Base-by-base conservation (phyloP, 2,329 filamentous ascomycete species). In the Trichoderma guizhouense region DNA sequence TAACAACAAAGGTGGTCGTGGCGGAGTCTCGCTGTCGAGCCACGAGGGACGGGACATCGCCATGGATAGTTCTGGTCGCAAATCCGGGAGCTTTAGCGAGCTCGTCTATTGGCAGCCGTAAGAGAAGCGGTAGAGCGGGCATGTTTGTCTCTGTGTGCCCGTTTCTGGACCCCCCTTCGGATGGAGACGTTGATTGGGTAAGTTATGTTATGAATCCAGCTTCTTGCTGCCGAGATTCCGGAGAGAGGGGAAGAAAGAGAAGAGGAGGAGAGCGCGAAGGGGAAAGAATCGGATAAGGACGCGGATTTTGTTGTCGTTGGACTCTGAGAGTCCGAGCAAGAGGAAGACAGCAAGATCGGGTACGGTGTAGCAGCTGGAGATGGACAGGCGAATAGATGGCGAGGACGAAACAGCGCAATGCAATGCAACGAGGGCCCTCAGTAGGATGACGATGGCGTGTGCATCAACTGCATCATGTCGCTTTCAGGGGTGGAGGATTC, bases 1-100 rank as follows among this genome's bases (percentile, higher is more conserved):
- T 77, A 63, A 81, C 74, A 67, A 77, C 75, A 61, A 79, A 79
- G 71, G 72, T 78, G 73, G 32, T 34, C 12, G 43, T 71, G 67
- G 58, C 57, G 70, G 61, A 70, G 72, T 21, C 43, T 53, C 43
- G 60, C 30, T 68, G 65, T 26, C 63, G 69, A 61, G 21, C 51
- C 43, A 58, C 21, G 72, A 63, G 69, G 32, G 72, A 53, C 30
- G 57, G 18, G 26, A 26, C 64, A 34, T 61, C 30, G 39, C 43
- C 28, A 43, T 62, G 28, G 26, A 18, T 60, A 2, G 36, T 43
- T 24, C 21, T 65, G 8, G 69, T 71, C n/a, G 32, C 24, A 9
- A n/a, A 18, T 18, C 39, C 39, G 15, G 36, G 36, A 39, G 36
- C 36, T 39, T 39, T 39, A 39, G 36, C 36, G 36, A 72, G 43